Evolutionary conservation across 1,284 basidiomycete species (phyloP), one percentile per base, ranked within the genome.

Genomic region (Ceratobasidium sp.): DNA sequence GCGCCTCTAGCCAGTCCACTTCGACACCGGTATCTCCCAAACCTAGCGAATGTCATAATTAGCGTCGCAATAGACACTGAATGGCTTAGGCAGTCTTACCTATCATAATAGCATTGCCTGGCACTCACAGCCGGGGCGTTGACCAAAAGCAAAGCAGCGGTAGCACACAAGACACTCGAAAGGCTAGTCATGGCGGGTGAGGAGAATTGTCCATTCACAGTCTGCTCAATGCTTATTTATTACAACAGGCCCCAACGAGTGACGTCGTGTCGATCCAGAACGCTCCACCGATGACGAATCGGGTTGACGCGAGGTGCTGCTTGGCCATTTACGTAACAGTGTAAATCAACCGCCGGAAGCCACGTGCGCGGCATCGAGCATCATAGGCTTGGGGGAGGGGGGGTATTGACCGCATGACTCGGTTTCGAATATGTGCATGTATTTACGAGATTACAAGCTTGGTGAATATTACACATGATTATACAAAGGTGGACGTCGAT

Each of bases 1-100:
- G 64, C 64, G 2, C 38, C 64, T 29, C 34, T 54, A n/a, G 64
- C 42, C 2, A 67, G 52, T 5, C 64, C 64, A 45, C 52, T 25
- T 15, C 49, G 47, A 34, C 60, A 67, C 20, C 52, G 49, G 34
- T 54, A 54, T 8, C 50, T 52, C 25, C 40, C 40, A 20, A 27
- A 53, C 29, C 62, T 65, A 34, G 20, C 49, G 27, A 50, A n/a
- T 15, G n/a, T n/a, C 8, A 31, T 25, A n/a, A 10, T 25, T 17
- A 17, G n/a, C 3, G 20, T 43, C 7, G 4, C 29, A 7, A 10
- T 20, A 8, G 35, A 15, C 31, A 54, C 20, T 15, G 3, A 3
- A 43, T 27, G 3, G 5, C 34, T 42, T 34, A n/a, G 5, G n/a
- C 10, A 31, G 10, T 53, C 42, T 12, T 35, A 60, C 57, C 57